Conservation (phyloP, 441 rosid species). For the Eruca vesicaria region DNA sequence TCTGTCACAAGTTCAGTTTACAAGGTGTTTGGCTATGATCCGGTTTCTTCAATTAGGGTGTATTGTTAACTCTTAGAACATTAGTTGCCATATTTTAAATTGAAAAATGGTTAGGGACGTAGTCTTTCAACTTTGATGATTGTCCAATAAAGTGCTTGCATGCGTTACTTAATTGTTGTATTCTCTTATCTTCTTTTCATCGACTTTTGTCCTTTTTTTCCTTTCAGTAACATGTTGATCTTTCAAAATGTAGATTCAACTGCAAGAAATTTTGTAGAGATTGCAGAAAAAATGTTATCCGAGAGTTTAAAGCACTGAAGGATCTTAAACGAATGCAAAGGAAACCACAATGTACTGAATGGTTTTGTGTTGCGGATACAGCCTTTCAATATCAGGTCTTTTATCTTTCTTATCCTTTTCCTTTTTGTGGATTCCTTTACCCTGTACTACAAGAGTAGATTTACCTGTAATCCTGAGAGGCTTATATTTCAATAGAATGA, state of each 20-base stretch:
- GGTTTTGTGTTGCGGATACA: conserved; percentile 93
- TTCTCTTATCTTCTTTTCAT: background rate
- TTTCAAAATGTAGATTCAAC: conserved; percentile 70
- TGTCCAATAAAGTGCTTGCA: background rate
- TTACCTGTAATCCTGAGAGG: conserved; percentile 7
- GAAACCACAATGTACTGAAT: conserved; percentile 82
- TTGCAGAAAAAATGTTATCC: conserved; percentile 89
- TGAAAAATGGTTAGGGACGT: background rate
- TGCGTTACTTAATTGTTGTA: background rate
- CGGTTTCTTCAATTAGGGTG: background rate
- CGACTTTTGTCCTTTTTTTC: background rate
- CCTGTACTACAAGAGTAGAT: background rate
- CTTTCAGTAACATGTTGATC: conserved; percentile 16
- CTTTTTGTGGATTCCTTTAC: background rate
- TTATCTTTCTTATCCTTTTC: conserved; percentile 27
- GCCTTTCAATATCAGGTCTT: conserved; percentile 82
- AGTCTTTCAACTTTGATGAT: background rate
- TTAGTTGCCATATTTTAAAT: background rate
- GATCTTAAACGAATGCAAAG: conserved; percentile 87
- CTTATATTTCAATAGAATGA: conserved; percentile 20
- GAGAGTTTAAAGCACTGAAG: conserved; percentile 93
- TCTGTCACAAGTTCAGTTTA: background rate
- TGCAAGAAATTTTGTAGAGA: conserved; percentile 97
- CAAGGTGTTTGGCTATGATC: background rate
- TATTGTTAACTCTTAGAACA: background rate